Evolutionary conservation across 192 early-diverging fungal genomes (phyloP), one percentile per base, ranked within the genome.

Genomic region (Chytriomyces sp.): DNA sequence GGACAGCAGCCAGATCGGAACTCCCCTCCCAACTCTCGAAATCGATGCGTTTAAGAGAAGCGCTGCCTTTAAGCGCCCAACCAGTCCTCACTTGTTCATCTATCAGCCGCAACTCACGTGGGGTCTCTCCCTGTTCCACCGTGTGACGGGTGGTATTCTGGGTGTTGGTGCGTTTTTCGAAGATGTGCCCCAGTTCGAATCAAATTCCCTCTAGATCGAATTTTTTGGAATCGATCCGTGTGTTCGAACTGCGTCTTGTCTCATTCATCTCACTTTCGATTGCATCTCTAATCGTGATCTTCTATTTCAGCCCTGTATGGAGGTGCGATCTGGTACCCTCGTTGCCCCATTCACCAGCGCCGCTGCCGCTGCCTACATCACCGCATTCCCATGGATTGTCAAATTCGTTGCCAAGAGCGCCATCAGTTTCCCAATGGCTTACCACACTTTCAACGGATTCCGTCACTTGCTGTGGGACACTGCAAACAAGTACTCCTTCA

Each of bases 391-490:
- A 5, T 79, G 85, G 28, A 86, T 89, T 10, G 82, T 90, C 47
- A 84, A 93, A 77, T 69, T 95, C n/a, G 81, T 85, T 5, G 88
- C 80, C 60, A 98, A 98, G 88, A 77, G 87, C 47, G 76, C 89
- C 48, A 44, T 97, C 69, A 90, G 93, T 49, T 69, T 83, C 61
- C 91, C 93, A 20, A 87, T 94, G 76, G 87, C 90, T 67, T 98
- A 87, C 90, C 95, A 98, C 83, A 82, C 86, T 44, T 89, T 94
- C 78, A 94, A 93, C 83, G 94, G 95, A 61, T 70, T 96, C 57
- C 89, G 96, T 71, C 96, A 98, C 85, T 88, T 97, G 92, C 86
- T 92, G 35, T 98, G 96, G 96, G 96, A 98, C 80, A 90, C 90
- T 71, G 87, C 88, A 16, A 80, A 79, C 72, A 77, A 69, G 20